A percentile compares a stretch with the other conserved stretches of the same genome.
Conservation (phyloP, 202 grass and related monocot genomes). For the Setaria viridis region DNA sequence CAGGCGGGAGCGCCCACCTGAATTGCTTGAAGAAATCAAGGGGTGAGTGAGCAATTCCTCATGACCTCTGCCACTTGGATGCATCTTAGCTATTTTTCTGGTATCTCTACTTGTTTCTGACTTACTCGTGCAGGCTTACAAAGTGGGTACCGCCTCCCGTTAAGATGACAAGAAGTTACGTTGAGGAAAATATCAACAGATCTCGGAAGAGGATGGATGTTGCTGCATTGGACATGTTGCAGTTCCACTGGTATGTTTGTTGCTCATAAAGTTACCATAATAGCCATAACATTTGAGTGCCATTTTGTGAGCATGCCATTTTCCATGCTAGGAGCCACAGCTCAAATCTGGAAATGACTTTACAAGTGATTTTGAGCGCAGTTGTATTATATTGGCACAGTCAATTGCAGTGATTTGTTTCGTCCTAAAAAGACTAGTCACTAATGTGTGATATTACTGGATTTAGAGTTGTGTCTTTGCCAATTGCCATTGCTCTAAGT, state of each 20-base stretch:
- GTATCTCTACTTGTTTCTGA: neutral
- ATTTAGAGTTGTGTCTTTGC: neutral
- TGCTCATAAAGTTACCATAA: neutral
- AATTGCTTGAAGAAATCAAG: constrained; percentile 79
- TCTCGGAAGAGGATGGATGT: constrained; percentile 96
- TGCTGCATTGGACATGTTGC: constrained; percentile 85
- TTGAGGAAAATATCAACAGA: constrained; percentile 82
- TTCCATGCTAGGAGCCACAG: neutral
- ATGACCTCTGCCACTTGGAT: neutral
- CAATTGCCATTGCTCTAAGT: neutral
- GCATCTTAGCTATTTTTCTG: neutral
- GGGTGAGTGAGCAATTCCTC: constrained; percentile 43
- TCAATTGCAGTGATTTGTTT: neutral
- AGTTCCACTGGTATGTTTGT: constrained; percentile 86
- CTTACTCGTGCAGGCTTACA: constrained; percentile 56
- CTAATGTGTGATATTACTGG: neutral
- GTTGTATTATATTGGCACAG: neutral
- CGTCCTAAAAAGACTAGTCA: constrained; percentile 17
- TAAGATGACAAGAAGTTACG: constrained; percentile 87
- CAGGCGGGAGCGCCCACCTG: constrained; percentile 73
- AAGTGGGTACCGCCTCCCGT: constrained; percentile 95
- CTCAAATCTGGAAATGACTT: neutral
- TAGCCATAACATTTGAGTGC: neutral
- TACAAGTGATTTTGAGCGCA: neutral
- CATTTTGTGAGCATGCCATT: constrained; percentile 1